Base-by-base conservation (phyloP, 2,329 filamentous ascomycete species). In the Rugonectria rugulosa region DNA sequence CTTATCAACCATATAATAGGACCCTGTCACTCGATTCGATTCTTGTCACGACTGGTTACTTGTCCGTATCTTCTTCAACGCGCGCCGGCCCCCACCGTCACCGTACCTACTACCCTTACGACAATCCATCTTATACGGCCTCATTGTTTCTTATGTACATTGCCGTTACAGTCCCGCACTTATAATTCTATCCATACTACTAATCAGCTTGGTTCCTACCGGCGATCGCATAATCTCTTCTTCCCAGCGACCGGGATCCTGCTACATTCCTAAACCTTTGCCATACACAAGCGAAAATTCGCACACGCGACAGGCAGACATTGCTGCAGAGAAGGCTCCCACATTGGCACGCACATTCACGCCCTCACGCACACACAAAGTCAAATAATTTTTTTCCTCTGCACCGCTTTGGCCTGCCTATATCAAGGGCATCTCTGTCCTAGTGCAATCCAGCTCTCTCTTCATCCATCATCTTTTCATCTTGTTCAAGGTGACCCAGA, bases 261-360 rank as follows among this genome's bases (percentile, higher is more conserved):
- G 59, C 34, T 57, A 62, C 62, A 67, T 64, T 57, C 62, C 61
- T 58, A 65, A 63, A 67, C 64, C 57, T 60, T 62, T 51, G 54
- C 56, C 51, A 64, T 34, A 61, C 62, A 63, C 56, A 63, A 53
- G 59, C 47, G 47, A 29, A 42, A 31, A 34, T 50, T 19, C 32
- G 46, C 60, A 37, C 57, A 59, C 56, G 41, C 59, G 44, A 53
- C 48, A 48, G 15, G 29, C 45, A 21, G 44, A 44, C 48, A 17
- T 37, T 38, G 34, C 50, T 19, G n/a, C n/a, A n/a, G n/a, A n/a
- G n/a, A n/a, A n/a, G n/a, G n/a, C n/a, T n/a, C n/a, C n/a, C n/a
- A n/a, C n/a, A n/a, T n/a, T n/a, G 11, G 37, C 24, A 41, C 26
- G 31, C 45, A 20, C 26, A 55, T 23, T 3, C 26, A 10, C 12